phyloP scores from a whole-genome alignment of 352 stramenopile species.

The Pythium brachiatum region DNA sequence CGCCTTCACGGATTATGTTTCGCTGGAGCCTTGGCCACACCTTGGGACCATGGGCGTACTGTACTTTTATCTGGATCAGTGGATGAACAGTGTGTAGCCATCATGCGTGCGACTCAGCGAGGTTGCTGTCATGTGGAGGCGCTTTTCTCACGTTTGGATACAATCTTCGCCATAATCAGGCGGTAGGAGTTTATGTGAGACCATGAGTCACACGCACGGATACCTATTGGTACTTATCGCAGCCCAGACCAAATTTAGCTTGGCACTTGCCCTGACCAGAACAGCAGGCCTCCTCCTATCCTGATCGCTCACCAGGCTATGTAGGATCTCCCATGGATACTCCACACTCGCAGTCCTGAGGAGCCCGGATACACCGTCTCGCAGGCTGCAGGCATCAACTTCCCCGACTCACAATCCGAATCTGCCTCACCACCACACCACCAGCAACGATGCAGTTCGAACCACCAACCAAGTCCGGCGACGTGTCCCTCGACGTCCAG shows the following conservation, averaged over 20 bases:
- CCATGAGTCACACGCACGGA: no score
- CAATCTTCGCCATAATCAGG: neutral
- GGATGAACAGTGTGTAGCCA: no score
- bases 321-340: neutral
- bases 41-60: no score
- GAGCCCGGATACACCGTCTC: neutral
- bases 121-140: neutral
- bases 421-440: neutral
- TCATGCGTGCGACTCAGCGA: neutral
- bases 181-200: no score
- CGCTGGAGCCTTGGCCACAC: no score
- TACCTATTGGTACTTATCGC: neutral
- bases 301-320: neutral
- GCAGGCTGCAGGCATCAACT: neutral
- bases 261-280: no score
- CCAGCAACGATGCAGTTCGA: conserved; percentile 49
- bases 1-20: no score
- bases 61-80: no score
- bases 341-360: neutral
- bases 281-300: no score
- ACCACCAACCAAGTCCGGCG: conserved; percentile 46
- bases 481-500: conserved; percentile 42
- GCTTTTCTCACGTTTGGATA: neutral
- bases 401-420: conserved; percentile 17
- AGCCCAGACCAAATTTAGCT: neutral